These are phyloP conservation scores for Discostella stelligeroides DNA, from an alignment of 108 stramenopile species.

Conservation along the genomic window DNA sequence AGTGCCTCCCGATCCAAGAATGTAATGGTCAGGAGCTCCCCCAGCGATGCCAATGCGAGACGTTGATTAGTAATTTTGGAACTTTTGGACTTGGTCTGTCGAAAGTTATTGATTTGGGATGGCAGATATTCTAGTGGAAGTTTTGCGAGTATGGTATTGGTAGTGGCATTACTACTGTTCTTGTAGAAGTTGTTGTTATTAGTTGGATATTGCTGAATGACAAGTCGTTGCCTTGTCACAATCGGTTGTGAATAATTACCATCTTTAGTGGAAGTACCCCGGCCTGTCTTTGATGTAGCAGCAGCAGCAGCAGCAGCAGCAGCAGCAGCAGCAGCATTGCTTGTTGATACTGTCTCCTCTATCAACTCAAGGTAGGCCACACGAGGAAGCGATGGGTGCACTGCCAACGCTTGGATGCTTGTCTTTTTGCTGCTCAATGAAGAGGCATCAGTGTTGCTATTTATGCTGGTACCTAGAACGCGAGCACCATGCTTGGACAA, in stretches of 20 bases:
- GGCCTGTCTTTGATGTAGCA: constrained; percentile 7
- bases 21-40: constrained; percentile 14
- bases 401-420: constrained; percentile 24
- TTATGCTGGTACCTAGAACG: background rate
- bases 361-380: constrained; percentile 28
- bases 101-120: constrained; percentile 19
- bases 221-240: constrained; percentile 19
- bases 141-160: background rate
- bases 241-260: constrained; percentile 6
- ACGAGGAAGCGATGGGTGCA: constrained; percentile 41
- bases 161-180: constrained; percentile 4
- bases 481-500: constrained; percentile 11
- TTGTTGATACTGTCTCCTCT: constrained; percentile 18
- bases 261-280: background rate
- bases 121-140: constrained; percentile 25
- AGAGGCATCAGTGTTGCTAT: background rate
- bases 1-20: constrained; percentile 36
- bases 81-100: constrained; percentile 17
- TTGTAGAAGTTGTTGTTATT: background rate
- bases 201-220: constrained; percentile 25
- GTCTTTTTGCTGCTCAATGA: constrained; percentile 9
- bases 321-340: background rate
- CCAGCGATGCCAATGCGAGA: constrained; percentile 23
- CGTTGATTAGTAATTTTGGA: constrained; percentile 21
- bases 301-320: background rate